phyloP scores from a whole-genome alignment of 2,329 filamentous ascomycete genomes.

The Ramularia endophylla region DNA sequence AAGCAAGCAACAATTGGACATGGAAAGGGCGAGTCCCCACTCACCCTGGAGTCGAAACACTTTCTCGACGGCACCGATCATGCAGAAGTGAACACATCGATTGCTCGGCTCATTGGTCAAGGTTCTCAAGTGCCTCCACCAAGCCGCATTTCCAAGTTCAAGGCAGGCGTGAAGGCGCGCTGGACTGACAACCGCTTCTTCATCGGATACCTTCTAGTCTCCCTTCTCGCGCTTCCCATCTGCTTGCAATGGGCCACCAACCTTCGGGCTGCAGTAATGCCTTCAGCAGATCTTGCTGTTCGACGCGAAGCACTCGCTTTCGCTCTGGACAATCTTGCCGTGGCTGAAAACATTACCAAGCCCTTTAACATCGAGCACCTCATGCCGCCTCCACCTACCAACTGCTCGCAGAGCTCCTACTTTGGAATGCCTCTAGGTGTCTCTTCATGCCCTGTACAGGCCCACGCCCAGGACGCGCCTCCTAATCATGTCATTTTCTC shows the following conservation, averaged over 20 bases:
- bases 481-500: slow-evolving; percentile 27
- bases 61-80: slow-evolving; percentile 2
- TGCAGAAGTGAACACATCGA: not conserved
- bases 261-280: not conserved
- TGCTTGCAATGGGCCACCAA: not conserved
- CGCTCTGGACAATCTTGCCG: slow-evolving; percentile 15
- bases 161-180: not conserved
- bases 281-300: slow-evolving; percentile 6
- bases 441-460: no score
- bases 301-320: slow-evolving; percentile 17
- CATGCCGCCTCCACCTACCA: slow-evolving; percentile 15
- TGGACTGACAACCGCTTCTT: not conserved
- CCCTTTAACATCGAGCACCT: slow-evolving; percentile 24
- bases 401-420: slow-evolving; percentile 4
- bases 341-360: slow-evolving; percentile 13
- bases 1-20: not conserved
- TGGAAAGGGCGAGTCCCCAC: not conserved
- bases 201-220: not conserved
- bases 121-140: not conserved
- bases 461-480: not conserved
- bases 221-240: not conserved
- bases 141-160: not conserved
- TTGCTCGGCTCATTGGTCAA: not conserved
- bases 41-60: not conserved
- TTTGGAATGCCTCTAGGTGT: not conserved